Base-by-base conservation (phyloP, 139 green algal species). In the Asterochloris sp. region DNA sequence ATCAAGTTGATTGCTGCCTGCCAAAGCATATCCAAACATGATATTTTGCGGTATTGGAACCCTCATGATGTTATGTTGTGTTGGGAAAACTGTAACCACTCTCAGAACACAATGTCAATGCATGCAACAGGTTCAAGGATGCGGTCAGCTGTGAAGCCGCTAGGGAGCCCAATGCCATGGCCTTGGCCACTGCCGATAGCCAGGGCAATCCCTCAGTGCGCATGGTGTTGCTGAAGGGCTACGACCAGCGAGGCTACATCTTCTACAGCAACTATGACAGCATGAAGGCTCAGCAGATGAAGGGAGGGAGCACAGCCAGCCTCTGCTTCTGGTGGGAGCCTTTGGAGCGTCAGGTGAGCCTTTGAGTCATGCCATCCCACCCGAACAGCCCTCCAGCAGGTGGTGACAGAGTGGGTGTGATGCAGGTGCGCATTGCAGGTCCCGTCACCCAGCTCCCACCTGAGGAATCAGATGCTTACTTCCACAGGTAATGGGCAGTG, bases 191-290 rank as follows among this genome's bases (percentile, higher is more conserved):
- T 11, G 82, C 76, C 21, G 84, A 90, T 67, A 24, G 74, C 8
- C 62, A 27, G 0, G 89, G 90, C 0, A 69, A 62, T 10, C 93
- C 94, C 17, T 89, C 81, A 24, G 89, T 91, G 63, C 91, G 95
- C n/a, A 89, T 96, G 77, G 93, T 98, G 54, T 88, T 98, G 47
- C 90, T 98, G 28, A 98, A 97, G 83, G 94, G 93, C n/a, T 91
- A 89, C 61, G 89, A 92, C 75, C 12, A 89, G 27, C 74, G 88
- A 0, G 95, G 95, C 0, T 98, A 98, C 82, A 86, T 92, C 0
- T 98, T 96, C 79, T 98, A 94, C 87, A 98, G 94, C 29, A 98
- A 98, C 87, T 98, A 97, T 88, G 83, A 87, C 81, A 91, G 82
- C 29, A 16, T 80, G 24, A 93, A 94, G 86, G 91, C 85, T 12